These are phyloP conservation scores for Cutaneotrichosporon sp. DNA, from an alignment of 1,284 basidiomycete species.

Conservation along the genomic window DNA sequence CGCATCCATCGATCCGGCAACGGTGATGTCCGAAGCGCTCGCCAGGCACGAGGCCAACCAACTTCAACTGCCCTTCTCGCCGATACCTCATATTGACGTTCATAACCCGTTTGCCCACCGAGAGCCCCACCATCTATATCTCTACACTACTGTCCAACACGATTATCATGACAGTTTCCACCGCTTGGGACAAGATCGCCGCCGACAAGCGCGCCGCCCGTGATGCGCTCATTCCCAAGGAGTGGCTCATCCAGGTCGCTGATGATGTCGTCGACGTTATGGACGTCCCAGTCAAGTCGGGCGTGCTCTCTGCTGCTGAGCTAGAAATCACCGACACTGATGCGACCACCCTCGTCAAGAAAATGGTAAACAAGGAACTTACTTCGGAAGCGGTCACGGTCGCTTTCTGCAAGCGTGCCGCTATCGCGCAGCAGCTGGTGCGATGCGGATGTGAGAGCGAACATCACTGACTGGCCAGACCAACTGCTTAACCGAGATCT, in stretches of 20 bases:
- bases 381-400: slow-evolving; percentile 31
- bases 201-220: slow-evolving; percentile 56
- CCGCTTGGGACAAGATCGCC: slow-evolving; percentile 55
- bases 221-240: slow-evolving; percentile 57
- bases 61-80: too few relatives aligned
- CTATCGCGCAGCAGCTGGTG: slow-evolving; percentile 75
- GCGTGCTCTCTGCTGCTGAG: slow-evolving; percentile 59
- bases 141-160: background rate
- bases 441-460: slow-evolving; percentile 36
- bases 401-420: slow-evolving; percentile 70
- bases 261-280: slow-evolving; percentile 53
- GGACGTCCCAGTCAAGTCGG: slow-evolving; percentile 57
- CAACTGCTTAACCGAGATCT: slow-evolving; percentile 51
- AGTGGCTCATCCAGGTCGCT: slow-evolving; percentile 54
- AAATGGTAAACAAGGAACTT: slow-evolving; percentile 25
- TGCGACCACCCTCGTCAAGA: slow-evolving; percentile 26
- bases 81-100: too few relatives aligned
- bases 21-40: too few relatives aligned
- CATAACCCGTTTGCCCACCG: too few relatives aligned
- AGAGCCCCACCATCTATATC: too few relatives aligned
- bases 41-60: too few relatives aligned
- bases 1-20: too few relatives aligned
- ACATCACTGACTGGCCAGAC: slow-evolving; percentile 34
- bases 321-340: slow-evolving; percentile 60
- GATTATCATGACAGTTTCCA: slow-evolving; percentile 8